These are phyloP conservation scores for Papiliotrema fonsecae DNA, from an alignment of 1,284 basidiomycete species.

Conservation along the genomic window DNA sequence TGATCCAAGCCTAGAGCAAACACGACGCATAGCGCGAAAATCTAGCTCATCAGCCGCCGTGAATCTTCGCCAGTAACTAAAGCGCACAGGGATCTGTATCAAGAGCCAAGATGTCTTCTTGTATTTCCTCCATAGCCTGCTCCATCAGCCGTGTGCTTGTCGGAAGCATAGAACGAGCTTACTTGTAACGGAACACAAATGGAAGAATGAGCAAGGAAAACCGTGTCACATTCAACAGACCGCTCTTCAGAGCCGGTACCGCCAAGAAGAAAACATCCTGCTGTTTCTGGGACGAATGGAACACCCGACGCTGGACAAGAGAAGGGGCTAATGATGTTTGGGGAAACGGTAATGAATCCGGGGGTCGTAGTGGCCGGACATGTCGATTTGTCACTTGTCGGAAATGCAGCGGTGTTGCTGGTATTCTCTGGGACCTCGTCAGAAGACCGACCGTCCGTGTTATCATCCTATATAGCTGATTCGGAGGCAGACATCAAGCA, in stretches of 20 bases:
- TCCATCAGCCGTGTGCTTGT: slow-evolving; percentile 4
- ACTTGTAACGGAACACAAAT: slow-evolving; percentile 51
- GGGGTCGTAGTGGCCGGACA: too few species aligned
- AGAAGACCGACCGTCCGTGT: too few species aligned
- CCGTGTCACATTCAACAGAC: slow-evolving; percentile 47
- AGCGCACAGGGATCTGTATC: slow-evolving; percentile 49
- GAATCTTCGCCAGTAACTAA: not conserved
- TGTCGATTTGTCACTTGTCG: too few species aligned
- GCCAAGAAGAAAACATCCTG: slow-evolving; percentile 52
- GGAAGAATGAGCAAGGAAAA: slow-evolving; percentile 50
- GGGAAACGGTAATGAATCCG: not conserved
- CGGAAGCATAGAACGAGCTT: slow-evolving; percentile 19
- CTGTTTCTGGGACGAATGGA: slow-evolving; percentile 38
- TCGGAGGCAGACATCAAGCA: too few species aligned
- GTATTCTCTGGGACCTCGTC: too few species aligned
- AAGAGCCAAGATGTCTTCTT: slow-evolving; percentile 44
- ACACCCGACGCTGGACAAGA: slow-evolving; percentile 12
- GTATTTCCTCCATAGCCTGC: slow-evolving; percentile 48
- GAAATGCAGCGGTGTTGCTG: too few species aligned
- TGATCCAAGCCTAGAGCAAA: slow-evolving; percentile 53
- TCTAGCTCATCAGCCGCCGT: slow-evolving; percentile 28
- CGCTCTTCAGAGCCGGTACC: slow-evolving; percentile 49
- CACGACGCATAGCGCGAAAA: slow-evolving; percentile 52
- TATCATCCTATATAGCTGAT: too few species aligned
- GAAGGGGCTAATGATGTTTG: not conserved